Base-by-base conservation (phyloP, 2,329 filamentous ascomycete genomes). In the Aureobasidium uvarum region DNA sequence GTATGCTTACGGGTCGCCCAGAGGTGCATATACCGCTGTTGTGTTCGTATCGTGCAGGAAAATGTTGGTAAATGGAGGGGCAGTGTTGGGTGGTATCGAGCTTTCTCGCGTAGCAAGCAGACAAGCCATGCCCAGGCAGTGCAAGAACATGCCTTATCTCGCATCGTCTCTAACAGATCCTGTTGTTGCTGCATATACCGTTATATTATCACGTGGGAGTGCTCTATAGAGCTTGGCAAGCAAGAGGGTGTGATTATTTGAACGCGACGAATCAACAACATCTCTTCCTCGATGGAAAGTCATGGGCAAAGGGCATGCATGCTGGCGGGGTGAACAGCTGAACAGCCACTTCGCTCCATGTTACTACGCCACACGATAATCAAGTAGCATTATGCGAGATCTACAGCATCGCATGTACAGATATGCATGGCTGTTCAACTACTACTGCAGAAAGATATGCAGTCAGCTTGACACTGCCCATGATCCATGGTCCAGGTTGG, bases 361-460 rank as follows among this genome's bases (percentile, higher is more conserved):
- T 33, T 43, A 16, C 54, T 46, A 60, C 56, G 56, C 56, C 56
- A 60, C 41, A 60, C 56, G 41, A 60, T 25, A 60, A 60, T 60
- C 41, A 48, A 43, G 41, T 36, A 58, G 38, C 4, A 45, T 43
- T 25, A 60, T 60, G 41, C 31, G 56, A 48, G 56, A 60, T 60
- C 56, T 48, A 48, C 56, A 48, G 56, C 56, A 23, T 48, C 31
- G 56, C 56, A 48, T 58, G 54, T 45, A 31, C 39, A 45, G 25
- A 8, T 36, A 60, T 48, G 56, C 56, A 60, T 38, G 28, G 25
- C 8, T 11, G 41, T 48, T 60, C 56, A 48, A 23, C 43, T 60
- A 38, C 41, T 39, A 48, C 41, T 48, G 41, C 56, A 48, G 18
- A n/a, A 48, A 16, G n/a, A n/a, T 38, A 60, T 48, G 56, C 39